These are phyloP conservation scores for Aspergillus glaucus DNA, from an alignment of 2,329 filamentous ascomycete species.

Conservation along the genomic window DNA sequence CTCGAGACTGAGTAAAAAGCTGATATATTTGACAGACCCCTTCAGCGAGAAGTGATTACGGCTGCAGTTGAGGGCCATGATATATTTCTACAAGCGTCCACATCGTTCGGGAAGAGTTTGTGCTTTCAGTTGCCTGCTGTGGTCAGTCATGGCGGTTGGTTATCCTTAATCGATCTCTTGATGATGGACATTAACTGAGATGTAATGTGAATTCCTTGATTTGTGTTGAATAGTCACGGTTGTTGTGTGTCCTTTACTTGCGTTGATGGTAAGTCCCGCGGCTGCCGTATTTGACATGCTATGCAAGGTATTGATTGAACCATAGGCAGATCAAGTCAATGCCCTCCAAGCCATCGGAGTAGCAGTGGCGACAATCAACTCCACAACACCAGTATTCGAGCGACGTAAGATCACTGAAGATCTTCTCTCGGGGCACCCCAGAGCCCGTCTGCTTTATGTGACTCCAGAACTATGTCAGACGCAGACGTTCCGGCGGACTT, in stretches of 20 bases:
- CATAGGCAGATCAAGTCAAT: conserved; percentile 82
- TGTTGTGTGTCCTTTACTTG: conserved; percentile 81
- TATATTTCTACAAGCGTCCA: conserved; percentile 80
- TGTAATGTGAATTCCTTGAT: conserved; percentile 2
- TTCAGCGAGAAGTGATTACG: conserved; percentile 80
- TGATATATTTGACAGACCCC: conserved; percentile 49
- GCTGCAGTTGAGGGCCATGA: conserved; percentile 76
- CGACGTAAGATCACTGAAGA: conserved; percentile 68
- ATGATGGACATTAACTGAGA: conserved; percentile 4
- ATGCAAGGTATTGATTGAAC: not conserved
- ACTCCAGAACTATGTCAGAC: conserved; percentile 83
- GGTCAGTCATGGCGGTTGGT: conserved; percentile 75
- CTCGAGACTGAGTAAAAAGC: not conserved
- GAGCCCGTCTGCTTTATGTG: conserved; percentile 78
- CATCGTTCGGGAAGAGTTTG: conserved; percentile 77
- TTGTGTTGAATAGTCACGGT: conserved; percentile 61
- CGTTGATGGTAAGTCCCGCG: conserved; percentile 65
- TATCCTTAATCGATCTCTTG: conserved; percentile 4
- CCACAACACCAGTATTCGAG: conserved; percentile 62
- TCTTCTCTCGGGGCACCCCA: conserved; percentile 79
- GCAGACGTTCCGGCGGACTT: conserved; percentile 67
- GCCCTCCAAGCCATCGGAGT: conserved; percentile 68
- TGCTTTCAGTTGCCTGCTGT: conserved; percentile 91
- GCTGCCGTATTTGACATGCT: not conserved
- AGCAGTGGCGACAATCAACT: conserved; percentile 79